Conservation (phyloP, 148 eudicot genomes). For the Amaranthus palmeri region DNA sequence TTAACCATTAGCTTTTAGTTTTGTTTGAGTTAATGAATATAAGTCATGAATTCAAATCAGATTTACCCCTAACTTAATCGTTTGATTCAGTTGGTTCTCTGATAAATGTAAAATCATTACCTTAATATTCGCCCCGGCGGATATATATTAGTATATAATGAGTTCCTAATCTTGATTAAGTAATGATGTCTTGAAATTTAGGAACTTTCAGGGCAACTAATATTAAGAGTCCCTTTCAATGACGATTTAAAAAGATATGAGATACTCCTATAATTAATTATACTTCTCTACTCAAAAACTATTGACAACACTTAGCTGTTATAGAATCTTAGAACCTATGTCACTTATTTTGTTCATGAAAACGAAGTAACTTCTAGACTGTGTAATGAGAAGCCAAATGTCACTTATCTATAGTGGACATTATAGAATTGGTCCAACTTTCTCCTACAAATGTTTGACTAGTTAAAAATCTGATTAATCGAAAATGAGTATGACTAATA, state of each 20-base stretch:
- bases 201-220: constrained; percentile 27
- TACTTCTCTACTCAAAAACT: constrained; percentile 8
- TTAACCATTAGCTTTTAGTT: no score
- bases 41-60: no score
- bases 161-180: background rate
- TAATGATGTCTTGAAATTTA: constrained; percentile 3
- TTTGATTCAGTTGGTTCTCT: no score
- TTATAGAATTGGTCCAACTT: constrained; percentile 8
- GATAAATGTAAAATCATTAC: no score
- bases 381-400: constrained; percentile 17
- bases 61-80: no score
- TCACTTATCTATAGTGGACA: constrained; percentile 10
- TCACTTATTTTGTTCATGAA: constrained; percentile 14
- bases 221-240: constrained; percentile 21
- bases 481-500: no score
- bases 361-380: constrained; percentile 7
- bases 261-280: constrained; percentile 4
- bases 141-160: background rate
- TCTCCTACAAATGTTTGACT: background rate
- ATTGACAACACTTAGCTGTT: constrained; percentile 33
- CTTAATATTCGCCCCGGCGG: no score
- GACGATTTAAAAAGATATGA: constrained; percentile 8
- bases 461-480: no score
- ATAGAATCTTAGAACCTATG: constrained; percentile 22
- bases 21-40: no score